phyloP scores from a whole-genome alignment of 2,329 filamentous ascomycete genomes.

The Salinomyces thailandicus region DNA sequence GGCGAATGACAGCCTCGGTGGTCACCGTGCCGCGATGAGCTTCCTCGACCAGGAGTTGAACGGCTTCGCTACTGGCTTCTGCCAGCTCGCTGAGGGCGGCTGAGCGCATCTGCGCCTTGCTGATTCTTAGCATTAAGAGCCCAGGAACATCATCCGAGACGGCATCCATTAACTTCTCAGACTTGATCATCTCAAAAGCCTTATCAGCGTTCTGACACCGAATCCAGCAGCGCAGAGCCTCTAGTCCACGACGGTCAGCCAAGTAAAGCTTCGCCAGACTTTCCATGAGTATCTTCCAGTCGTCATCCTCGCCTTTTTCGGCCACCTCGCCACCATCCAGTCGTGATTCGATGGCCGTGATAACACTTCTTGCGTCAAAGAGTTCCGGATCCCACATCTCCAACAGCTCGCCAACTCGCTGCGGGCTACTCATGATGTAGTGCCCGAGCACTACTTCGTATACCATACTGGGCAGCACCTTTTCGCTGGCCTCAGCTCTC shows the following conservation, averaged over 20 bases:
- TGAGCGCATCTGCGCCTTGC: constrained; percentile 53
- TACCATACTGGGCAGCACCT: constrained; percentile 62
- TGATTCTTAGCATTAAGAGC: constrained; percentile 78
- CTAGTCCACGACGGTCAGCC: constrained; percentile 66
- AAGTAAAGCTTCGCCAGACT: constrained; percentile 76
- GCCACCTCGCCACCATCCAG: constrained; percentile 56
- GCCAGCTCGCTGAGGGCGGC: constrained; percentile 55
- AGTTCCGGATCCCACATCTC: constrained; percentile 76
- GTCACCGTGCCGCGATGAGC: constrained; percentile 79
- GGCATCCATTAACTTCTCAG: constrained; percentile 81
- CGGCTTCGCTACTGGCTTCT: constrained; percentile 69
- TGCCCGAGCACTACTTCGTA: constrained; percentile 86
- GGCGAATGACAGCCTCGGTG: constrained; percentile 64
- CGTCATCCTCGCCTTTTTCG: constrained; percentile 66
- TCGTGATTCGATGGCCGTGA: constrained; percentile 70
- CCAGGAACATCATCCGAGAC: constrained; percentile 80
- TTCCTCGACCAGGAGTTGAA: constrained; percentile 79
- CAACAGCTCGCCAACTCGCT: constrained; percentile 65
- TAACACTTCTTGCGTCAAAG: constrained; percentile 68
- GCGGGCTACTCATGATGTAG: constrained; percentile 71
- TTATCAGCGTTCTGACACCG: constrained; percentile 83
- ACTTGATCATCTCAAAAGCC: constrained; percentile 73
- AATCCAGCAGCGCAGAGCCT: constrained; percentile 83
- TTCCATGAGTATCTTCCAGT: constrained; percentile 86
- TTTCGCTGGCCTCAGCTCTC: constrained; percentile 51